Base-by-base conservation (phyloP, 129 eudicot species). In the Artemisia annua region DNA sequence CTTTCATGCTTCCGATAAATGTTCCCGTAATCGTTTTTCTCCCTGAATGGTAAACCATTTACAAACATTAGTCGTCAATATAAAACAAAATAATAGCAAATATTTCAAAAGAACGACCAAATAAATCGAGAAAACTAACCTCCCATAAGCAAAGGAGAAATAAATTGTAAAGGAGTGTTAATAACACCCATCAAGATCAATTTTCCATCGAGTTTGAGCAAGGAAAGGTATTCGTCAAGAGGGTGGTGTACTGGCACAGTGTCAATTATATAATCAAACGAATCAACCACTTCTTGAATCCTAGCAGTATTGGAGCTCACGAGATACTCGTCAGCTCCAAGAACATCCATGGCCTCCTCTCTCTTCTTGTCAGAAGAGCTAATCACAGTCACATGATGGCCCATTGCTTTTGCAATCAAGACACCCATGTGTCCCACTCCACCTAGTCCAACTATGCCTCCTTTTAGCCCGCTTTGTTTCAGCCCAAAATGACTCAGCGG, bases 341-440 rank as follows among this genome's bases (percentile, higher is more conserved):
- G 85, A 35, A 86, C 86, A 0, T 90, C 93, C 16, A 90, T 19
- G 3, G 99, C 99, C 80, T 94, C 99, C 16, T 63, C 85, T 66
- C 73, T 81, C 81, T 94, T 94, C 83, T 76, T 90, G 4, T 84
- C 81, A 2, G 99, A 94, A 13, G 99, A 88, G 77, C 93, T 86
- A 1, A 94, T 90, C 14, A 94, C 97, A 1, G 88, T 86, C 2
- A 94, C 96, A 30, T 94, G 97, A 65, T 94, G 99, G 6, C 99
- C 99, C 97, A 94, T 86, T 4, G 96, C 93, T 78, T 94, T 94
- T 3, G 96, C 94, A 24, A 94, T 81, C 71, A 86, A 81, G 20
- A 94, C 99, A 15, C 97, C 99, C 91, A 94, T 88, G 52, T 94
- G 99, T 18, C 99, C 97, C 14, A 94, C 99, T 3, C 99, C 99